Percentiles rank a stretch among this genome's conserved stretches.
Evolutionary conservation across 495 filamentous ascomycete species (phyloP).

Genomic region (Aspergillus ellipticus): DNA sequence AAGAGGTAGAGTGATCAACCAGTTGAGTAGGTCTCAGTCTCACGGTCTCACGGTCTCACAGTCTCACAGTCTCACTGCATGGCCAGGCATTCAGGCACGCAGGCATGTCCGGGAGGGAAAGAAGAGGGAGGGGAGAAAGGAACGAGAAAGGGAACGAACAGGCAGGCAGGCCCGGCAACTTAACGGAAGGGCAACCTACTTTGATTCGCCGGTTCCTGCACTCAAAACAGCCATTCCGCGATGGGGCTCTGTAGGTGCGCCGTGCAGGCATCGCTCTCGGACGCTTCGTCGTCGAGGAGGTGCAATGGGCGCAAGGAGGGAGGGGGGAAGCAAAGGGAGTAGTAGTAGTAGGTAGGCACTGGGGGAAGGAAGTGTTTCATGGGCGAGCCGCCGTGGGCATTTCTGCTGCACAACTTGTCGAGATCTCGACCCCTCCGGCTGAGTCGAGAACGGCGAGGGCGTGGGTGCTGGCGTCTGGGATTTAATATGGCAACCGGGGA

Average conservation of each 20-base stretch:
- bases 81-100: not conserved
- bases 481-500: constrained; percentile 3
- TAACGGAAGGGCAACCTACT: constrained; percentile 19
- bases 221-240: constrained; percentile 42
- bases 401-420: not conserved
- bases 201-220: constrained; percentile 49
- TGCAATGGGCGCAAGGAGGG: not conserved
- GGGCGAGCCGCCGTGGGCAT: not conserved
- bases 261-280: constrained; percentile 18
- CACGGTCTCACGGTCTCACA: too few species aligned
- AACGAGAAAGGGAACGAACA: not conserved
- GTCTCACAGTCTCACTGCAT: too few species aligned
- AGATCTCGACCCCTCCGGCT: not conserved
- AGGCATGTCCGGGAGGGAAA: not conserved
- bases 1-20: too few species aligned
- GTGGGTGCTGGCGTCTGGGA: constrained; percentile 3
- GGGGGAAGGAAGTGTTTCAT: not conserved
- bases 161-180: not conserved
- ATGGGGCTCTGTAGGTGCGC: constrained; percentile 35
- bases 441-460: not conserved
- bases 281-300: not conserved
- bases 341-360: not conserved
- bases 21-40: too few species aligned
- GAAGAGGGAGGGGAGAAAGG: not conserved
- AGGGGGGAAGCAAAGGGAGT: not conserved